Conservation (phyloP, 2,329 filamentous ascomycete species). For the Ophiostoma ips region DNA sequence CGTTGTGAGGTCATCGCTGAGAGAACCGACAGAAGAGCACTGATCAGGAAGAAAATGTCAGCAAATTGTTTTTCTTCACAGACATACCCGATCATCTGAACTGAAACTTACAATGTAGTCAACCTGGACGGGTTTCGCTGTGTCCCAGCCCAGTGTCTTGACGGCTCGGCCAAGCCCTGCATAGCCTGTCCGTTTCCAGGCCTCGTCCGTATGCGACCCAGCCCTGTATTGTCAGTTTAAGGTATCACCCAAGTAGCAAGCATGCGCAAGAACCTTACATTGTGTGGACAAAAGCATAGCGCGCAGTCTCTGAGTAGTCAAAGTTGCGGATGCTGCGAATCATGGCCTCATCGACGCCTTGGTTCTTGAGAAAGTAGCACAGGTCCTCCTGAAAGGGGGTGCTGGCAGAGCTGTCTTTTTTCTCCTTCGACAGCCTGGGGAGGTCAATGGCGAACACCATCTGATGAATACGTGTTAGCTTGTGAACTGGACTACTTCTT, state of each 20-base stretch:
- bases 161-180: conserved; percentile 60
- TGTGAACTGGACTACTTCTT: no score
- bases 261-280: conserved; percentile 37
- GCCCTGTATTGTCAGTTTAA: conserved; percentile 23
- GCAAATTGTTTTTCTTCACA: background rate
- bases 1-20: conserved; percentile 54
- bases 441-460: conserved; percentile 87
- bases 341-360: conserved; percentile 50
- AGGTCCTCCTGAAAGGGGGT: conserved; percentile 54
- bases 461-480: conserved; percentile 23
- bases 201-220: conserved; percentile 31
- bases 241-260: no score
- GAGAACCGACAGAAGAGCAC: conserved; percentile 68
- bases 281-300: conserved; percentile 71
- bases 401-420: conserved; percentile 12
- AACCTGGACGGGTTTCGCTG: conserved; percentile 42
- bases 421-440: conserved; percentile 38
- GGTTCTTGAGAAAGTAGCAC: conserved; percentile 52
- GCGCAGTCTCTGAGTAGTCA: conserved; percentile 61
- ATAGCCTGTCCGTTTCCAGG: conserved; percentile 44
- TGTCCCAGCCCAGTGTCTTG: conserved; percentile 44
- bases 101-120: conserved; percentile 49
- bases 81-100: background rate
- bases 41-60: conserved; percentile 18
- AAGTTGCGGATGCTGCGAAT: conserved; percentile 59